Conservation (phyloP, 148 eudicot genomes). For the Chenopodium quinoa region DNA sequence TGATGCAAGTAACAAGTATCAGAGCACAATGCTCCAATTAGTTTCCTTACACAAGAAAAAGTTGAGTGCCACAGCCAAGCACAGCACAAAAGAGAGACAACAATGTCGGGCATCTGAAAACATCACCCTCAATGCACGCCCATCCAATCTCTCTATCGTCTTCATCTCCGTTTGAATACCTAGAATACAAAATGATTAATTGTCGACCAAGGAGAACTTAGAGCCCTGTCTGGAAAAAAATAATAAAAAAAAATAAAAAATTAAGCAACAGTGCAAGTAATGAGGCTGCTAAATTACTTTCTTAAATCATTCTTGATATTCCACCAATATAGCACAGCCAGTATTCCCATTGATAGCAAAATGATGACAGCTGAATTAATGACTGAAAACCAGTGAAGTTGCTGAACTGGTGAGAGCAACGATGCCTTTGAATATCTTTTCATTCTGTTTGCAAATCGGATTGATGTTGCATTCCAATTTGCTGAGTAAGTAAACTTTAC, state of each 20-base stretch:
- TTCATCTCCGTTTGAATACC: conserved; percentile 34
- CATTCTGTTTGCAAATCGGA: conserved; percentile 53
- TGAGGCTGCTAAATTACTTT: conserved; percentile 45
- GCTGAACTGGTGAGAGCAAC: conserved; percentile 37
- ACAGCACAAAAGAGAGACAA: conserved; percentile 66
- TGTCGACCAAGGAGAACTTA: not conserved
- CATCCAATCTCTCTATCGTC: conserved; percentile 71
- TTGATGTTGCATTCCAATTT: conserved; percentile 56
- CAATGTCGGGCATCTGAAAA: conserved; percentile 61
- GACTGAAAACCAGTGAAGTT: conserved; percentile 73
- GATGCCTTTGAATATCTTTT: conserved; percentile 60
- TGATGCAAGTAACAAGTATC: not conserved
- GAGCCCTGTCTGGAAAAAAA: conserved; percentile 9
- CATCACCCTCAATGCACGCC: conserved; percentile 62
- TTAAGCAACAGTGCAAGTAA: conserved; percentile 15
- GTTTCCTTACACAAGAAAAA: conserved; percentile 61
- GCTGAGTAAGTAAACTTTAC: conserved; percentile 65
- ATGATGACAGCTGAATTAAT: conserved; percentile 53
- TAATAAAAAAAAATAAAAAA: not conserved
- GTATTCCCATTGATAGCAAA: conserved; percentile 59
- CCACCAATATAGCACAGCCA: conserved; percentile 50
- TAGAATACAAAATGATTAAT: conserved; percentile 21
- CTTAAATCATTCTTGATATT: conserved; percentile 66
- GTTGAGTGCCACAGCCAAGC: conserved; percentile 76
- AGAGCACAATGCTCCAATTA: not conserved